Conservation (phyloP, 2,329 filamentous ascomycete species). For the Simplicillium aogashimaense region DNA sequence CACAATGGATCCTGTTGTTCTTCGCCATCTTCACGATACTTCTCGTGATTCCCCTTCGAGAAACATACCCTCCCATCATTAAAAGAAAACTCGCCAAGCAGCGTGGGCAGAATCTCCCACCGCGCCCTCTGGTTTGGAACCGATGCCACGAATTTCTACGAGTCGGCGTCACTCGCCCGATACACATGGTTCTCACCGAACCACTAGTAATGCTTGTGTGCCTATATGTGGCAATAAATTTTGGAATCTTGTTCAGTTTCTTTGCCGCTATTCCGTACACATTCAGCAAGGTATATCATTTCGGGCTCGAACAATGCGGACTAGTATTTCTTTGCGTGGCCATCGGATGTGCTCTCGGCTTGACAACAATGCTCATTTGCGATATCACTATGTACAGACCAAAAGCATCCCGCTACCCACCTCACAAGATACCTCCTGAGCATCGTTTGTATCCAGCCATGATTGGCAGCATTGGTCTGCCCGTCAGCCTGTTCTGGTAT, state of each 20-base stretch:
- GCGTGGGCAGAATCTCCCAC: background rate
- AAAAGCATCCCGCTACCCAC: background rate
- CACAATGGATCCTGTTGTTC: slow-evolving; percentile 12
- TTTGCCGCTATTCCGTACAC: slow-evolving; percentile 27
- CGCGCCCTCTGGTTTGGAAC: background rate
- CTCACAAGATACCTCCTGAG: slow-evolving; percentile 9
- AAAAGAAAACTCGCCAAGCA: slow-evolving; percentile 4
- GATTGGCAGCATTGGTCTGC: slow-evolving; percentile 9
- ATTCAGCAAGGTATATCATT: slow-evolving; percentile 8
- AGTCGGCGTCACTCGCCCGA: slow-evolving; percentile 6
- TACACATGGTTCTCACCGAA: slow-evolving; percentile 11
- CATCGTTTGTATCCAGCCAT: slow-evolving; percentile 10
- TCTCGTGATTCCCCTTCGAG: background rate
- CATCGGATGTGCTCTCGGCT: slow-evolving; percentile 8
- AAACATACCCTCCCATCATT: slow-evolving; percentile 8
- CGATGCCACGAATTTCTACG: background rate
- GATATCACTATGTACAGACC: slow-evolving; percentile 6
- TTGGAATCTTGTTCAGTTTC: slow-evolving; percentile 40
- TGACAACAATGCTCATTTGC: slow-evolving; percentile 4
- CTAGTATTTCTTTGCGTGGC: slow-evolving; percentile 10
- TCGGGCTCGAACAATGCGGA: slow-evolving; percentile 6
- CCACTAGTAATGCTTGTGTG: slow-evolving; percentile 61
- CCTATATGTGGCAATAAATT: slow-evolving; percentile 50
- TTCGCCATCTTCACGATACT: slow-evolving; percentile 5
- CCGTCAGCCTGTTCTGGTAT: slow-evolving; percentile 12